Evolutionary conservation across 192 early-diverging fungal species (phyloP), one percentile per base, ranked within the genome.

Genomic region (Mortierella claussenii): DNA sequence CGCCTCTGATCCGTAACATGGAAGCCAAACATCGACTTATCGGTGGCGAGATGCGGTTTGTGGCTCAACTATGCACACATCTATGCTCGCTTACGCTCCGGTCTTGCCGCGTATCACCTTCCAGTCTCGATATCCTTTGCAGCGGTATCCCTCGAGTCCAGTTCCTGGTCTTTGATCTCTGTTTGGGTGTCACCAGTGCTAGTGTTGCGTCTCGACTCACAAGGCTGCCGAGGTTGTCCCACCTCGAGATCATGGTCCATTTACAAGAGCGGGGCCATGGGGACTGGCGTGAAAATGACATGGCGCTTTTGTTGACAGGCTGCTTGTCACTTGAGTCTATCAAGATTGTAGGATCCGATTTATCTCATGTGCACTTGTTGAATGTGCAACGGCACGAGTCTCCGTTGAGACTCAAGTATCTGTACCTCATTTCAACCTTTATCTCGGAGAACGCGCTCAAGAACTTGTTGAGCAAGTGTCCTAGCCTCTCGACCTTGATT

Each of bases 31-130:
- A 36, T 26, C 49, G 73, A 6, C 43, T 76, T 11, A 66, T 76
- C 23, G 64, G 73, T 4, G 31, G 53, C 8, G 73, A 76, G 11
- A 56, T 62, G 64, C 63, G 73, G 11, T 76, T 76, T 24, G 60
- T 76, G 43, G 64, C 73, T 24, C 64, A 76, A n/a, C 64, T 67
- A 24, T 76, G 73, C 43, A 43, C 30, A 28, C 60, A 76, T n/a
- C 46, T 76, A 4, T 23, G 15, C 4, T 23, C 44, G 0, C 64
- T 76, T 32, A 36, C 49, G 9, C 32, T 76, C 0, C 31, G 52
- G 33, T 33, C 48, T 17, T 76, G 64, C 11, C 58, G 40, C 2
- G 31, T 67, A 36, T 56, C 65, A 9, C 51, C 73, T 17, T 59
- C 53, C 6, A 76, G 51, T 17, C 45, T 76, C n/a, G 64, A 76